phyloP scores from a whole-genome alignment of 1,139 yeast species.

The Suhomyces atakaporum region DNA sequence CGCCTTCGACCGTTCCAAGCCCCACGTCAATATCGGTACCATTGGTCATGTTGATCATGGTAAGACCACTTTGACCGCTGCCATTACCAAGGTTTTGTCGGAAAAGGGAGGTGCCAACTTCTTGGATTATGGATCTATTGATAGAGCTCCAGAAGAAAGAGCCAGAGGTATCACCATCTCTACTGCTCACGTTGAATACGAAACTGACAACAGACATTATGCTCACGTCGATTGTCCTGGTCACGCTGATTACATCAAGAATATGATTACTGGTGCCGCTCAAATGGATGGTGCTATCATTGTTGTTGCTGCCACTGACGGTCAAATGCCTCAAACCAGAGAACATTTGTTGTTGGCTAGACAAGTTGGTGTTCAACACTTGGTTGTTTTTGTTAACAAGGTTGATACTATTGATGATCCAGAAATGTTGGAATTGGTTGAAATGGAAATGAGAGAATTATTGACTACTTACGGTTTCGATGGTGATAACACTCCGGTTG shows the following conservation, averaged over 20 bases:
- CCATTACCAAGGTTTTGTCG: slow-evolving; percentile 93
- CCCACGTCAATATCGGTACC: slow-evolving; percentile 95
- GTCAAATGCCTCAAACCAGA: slow-evolving; percentile 99
- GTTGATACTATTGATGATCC: slow-evolving; percentile 97
- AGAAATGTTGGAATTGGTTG: slow-evolving; percentile 98
- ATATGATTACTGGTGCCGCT: slow-evolving; percentile 99
- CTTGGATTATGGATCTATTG: slow-evolving; percentile 91
- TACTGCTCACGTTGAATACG: slow-evolving; percentile 94
- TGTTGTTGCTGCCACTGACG: slow-evolving; percentile 98
- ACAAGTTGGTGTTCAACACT: slow-evolving; percentile 98
- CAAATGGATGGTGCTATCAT: slow-evolving; percentile 99
- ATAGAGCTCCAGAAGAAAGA: slow-evolving; percentile 99
- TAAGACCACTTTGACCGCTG: slow-evolving; percentile 96
- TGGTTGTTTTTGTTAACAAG: slow-evolving; percentile 97
- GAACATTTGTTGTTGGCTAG: slow-evolving; percentile 97
- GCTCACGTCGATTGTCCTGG: slow-evolving; percentile 66
- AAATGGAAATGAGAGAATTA: slow-evolving; percentile 99
- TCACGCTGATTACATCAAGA: slow-evolving; percentile 97
- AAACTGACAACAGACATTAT: slow-evolving; percentile 32
- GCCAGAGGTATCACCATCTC: slow-evolving; percentile 99
- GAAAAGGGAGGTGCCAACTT: slow-evolving; percentile 89
- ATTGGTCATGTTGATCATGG: slow-evolving; percentile 96
- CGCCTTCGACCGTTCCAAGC: slow-evolving; percentile 85
- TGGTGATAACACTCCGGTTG: slow-evolving; percentile 96
- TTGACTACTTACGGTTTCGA: slow-evolving; percentile 90